A percentile compares a stretch with the other conserved stretches of the same genome.
These are phyloP conservation scores for Melaleuca alternifolia DNA, from an alignment of 345 rosid genomes.

Conservation along the genomic window DNA sequence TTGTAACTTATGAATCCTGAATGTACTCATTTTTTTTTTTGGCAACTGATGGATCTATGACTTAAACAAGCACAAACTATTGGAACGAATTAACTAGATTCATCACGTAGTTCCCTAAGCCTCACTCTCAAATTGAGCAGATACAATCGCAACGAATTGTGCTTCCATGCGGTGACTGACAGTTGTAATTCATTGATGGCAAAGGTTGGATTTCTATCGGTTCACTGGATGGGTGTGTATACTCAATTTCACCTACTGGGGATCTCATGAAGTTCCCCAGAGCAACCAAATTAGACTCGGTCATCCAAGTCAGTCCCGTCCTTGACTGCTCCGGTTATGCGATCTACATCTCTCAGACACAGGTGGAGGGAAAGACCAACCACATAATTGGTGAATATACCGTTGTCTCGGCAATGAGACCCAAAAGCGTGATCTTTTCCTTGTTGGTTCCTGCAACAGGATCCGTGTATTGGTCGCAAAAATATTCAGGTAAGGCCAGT, in stretches of 20 bases:
- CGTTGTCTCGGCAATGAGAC: conserved; percentile 50
- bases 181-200: background rate
- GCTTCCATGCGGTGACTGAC: background rate
- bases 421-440: conserved; percentile 41
- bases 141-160: background rate
- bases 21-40: background rate
- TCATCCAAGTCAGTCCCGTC: conserved; percentile 47
- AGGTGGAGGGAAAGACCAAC: conserved; percentile 43
- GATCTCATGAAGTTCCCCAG: conserved; percentile 37
- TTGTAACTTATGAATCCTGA: background rate
- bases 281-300: conserved; percentile 22
- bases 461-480: conserved; percentile 63
- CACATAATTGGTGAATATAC: conserved; percentile 20
- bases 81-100: background rate
- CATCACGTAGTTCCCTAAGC: too few species aligned
- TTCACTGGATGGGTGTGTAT: conserved; percentile 73
- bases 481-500: conserved; percentile 44
- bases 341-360: conserved; percentile 54
- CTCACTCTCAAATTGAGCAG: background rate
- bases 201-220: conserved; percentile 76
- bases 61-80: background rate
- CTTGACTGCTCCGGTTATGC: conserved; percentile 74
- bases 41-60: background rate
- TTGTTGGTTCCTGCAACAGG: conserved; percentile 68
- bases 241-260: conserved; percentile 74